These are phyloP conservation scores for Ceriops tagal DNA, from an alignment of 345 rosid species.

Conservation along the genomic window DNA sequence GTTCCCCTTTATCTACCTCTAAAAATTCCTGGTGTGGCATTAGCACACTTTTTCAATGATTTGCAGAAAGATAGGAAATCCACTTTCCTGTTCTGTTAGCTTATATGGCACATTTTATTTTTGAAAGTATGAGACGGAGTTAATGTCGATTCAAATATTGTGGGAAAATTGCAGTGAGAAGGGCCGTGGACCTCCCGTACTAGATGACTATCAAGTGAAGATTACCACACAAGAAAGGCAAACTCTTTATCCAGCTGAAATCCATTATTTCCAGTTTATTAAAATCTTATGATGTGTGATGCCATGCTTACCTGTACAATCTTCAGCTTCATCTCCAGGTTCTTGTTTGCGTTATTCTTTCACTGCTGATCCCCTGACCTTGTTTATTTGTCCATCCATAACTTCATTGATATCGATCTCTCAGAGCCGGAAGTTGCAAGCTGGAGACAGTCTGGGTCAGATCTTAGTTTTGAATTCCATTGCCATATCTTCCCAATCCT, in stretches of 20 bases:
- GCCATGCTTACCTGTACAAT: too few species aligned
- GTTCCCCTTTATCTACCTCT: too few species aligned
- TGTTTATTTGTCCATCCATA: too few species aligned
- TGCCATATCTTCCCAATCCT: too few species aligned
- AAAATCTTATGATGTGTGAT: conserved; percentile 5
- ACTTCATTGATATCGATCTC: too few species aligned
- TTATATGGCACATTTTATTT: background rate
- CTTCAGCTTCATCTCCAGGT: too few species aligned
- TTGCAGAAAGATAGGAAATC: conserved; percentile 58
- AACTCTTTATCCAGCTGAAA: conserved; percentile 21
- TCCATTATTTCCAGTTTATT: conserved; percentile 4
- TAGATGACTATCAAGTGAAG: conserved; percentile 68
- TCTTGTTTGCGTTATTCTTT: too few species aligned
- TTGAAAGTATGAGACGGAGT: background rate
- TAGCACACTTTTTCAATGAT: conserved; percentile 70
- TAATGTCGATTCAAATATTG: background rate
- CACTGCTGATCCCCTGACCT: too few species aligned
- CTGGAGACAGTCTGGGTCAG: too few species aligned
- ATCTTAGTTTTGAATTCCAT: too few species aligned
- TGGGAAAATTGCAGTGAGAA: conserved; percentile 45
- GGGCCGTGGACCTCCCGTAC: conserved; percentile 90
- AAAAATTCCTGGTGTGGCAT: conserved; percentile 43
- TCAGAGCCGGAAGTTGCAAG: too few species aligned
- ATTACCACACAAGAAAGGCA: conserved; percentile 82
- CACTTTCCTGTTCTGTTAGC: background rate